phyloP scores from a whole-genome alignment of 2,329 filamentous ascomycete species.

The Apiospora sp. region DNA sequence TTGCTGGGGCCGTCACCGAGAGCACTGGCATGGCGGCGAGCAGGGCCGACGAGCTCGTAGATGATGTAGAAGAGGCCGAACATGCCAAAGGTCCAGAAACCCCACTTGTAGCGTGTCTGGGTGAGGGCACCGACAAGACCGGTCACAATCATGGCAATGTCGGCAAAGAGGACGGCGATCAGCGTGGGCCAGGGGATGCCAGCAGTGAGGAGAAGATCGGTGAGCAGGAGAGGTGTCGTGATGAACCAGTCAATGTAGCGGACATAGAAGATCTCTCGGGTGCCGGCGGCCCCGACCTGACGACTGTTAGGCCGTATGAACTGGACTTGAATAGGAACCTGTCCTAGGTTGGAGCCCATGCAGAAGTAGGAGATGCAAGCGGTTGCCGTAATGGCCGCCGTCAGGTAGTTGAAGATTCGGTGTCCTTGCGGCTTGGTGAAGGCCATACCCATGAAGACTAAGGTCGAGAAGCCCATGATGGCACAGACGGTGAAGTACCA shows the following conservation, averaged over 20 bases:
- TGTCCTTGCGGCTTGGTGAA: constrained; percentile 61
- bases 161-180: constrained; percentile 67
- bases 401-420: constrained; percentile 71
- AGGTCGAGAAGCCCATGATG: constrained; percentile 62
- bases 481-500: constrained; percentile 70
- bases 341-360: constrained; percentile 73
- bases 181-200: constrained; percentile 72
- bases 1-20: constrained; percentile 62
- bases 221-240: constrained; percentile 69
- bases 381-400: constrained; percentile 63
- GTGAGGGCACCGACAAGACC: constrained; percentile 73
- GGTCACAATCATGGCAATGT: constrained; percentile 72
- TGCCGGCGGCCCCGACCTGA: constrained; percentile 55
- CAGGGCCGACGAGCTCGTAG: constrained; percentile 65
- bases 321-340: constrained; percentile 68
- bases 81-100: constrained; percentile 67
- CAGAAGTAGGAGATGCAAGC: constrained; percentile 70
- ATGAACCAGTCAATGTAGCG: constrained; percentile 71
- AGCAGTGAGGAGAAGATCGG: constrained; percentile 69
- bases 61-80: constrained; percentile 65
- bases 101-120: constrained; percentile 70
- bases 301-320: constrained; percentile 53
- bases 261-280: constrained; percentile 72
- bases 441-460: constrained; percentile 60
- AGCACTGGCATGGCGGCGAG: constrained; percentile 60